These are phyloP conservation scores for Mycena vitilis DNA, from an alignment of 768 basidiomycete genomes.

Conservation along the genomic window DNA sequence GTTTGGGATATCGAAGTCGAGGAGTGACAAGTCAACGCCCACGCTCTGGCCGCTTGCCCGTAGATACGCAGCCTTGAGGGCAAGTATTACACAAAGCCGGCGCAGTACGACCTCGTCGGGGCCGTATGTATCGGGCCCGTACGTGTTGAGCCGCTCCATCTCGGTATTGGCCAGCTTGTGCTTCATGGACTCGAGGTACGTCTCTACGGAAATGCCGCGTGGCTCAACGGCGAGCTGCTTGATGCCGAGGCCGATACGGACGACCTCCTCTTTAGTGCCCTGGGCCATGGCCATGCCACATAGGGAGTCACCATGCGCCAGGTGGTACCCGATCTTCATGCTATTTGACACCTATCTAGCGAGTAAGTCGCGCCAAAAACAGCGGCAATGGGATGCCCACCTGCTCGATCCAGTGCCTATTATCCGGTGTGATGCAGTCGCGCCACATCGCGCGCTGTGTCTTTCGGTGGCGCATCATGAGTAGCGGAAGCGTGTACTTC, in stretches of 20 bases:
- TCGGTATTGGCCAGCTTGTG: constrained; percentile 67
- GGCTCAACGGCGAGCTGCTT: constrained; percentile 75
- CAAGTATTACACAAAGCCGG: constrained; percentile 79
- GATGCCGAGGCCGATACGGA: constrained; percentile 84
- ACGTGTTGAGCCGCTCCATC: no score
- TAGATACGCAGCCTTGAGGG: constrained; percentile 87
- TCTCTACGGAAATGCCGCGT: constrained; percentile 63
- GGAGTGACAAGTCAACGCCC: constrained; percentile 83
- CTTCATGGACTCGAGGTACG: constrained; percentile 76
- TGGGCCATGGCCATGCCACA: constrained; percentile 89
- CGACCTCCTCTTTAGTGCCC: constrained; percentile 76
- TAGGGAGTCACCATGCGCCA: constrained; percentile 72
- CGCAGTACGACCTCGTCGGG: constrained; percentile 75
- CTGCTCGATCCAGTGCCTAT: constrained; percentile 88
- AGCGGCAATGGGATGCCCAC: no score
- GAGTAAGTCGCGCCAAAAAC: constrained; percentile 25
- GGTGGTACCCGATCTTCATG: constrained; percentile 85
- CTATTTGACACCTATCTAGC: constrained; percentile 63
- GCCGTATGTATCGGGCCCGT: constrained; percentile 64
- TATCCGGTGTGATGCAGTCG: constrained; percentile 66
- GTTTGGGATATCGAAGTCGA: constrained; percentile 83
- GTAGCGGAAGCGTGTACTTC: constrained; percentile 77
- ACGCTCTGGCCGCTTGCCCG: constrained; percentile 84
- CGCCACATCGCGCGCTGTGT: constrained; percentile 69
- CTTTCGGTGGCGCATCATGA: constrained; percentile 79